Base-by-base conservation (phyloP, 208 protist species). In the Histomonas meleagridis region DNA sequence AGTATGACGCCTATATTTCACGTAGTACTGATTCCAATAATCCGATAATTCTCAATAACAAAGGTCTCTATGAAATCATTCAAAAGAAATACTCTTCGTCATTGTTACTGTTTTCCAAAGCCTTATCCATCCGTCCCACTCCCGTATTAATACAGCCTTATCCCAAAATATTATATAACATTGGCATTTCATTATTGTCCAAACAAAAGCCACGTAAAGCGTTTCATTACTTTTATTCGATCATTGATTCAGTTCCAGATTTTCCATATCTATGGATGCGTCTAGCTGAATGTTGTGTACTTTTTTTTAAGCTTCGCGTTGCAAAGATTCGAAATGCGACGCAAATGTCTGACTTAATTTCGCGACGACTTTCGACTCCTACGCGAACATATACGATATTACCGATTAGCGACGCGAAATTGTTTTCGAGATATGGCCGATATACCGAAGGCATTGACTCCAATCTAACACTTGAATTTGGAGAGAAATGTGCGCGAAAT, bases 131-230 rank as follows among this genome's bases (percentile, higher is more conserved):
- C 16, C 7, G n/a, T 38, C 21, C 10, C 9, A 86, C 14, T 55
- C 26, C 51, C 43, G 26, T 57, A 55, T 26, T 86, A 0, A 55
- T 48, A 16, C 10, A 86, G 51, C 76, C 76, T 40, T 86, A 86
- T 55, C 76, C 51, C n/a, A 43, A 40, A 86, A 46, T 86, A 38
- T 32, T 86, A 16, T 86, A 86, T 86, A 86, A 86, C 38, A 86
- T 86, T 28, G 76, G 76, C 10, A 16, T 86, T 32, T 51, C 76
- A 28, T 18, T 55, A 55, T 35, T 86, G 21, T 55, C 38, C 10
- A 86, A 86, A 14, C 76, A 86, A 49, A 86, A 86, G 26, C 76
- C 76, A 38, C 23, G 32, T 3, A 86, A 86, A 55, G 76, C 76
- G 26, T 86, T 86, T 48, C 40, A 40, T 32, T 43, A 51, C 18